phyloP scores from a whole-genome alignment of 148 eudicot genomes.

The Fallopia convolvulus region DNA sequence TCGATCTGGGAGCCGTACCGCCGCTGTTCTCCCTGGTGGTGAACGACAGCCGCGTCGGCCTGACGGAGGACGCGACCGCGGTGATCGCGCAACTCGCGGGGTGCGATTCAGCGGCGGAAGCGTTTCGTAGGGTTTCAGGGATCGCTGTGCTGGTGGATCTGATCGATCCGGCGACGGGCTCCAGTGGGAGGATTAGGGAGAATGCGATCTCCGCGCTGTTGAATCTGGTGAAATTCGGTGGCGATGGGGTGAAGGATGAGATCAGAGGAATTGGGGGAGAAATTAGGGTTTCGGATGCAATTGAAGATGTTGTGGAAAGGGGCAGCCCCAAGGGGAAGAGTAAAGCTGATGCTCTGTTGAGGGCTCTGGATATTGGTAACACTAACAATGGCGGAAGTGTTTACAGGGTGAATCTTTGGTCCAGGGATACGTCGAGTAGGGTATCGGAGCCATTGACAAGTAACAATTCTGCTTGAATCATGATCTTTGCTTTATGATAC shows the following conservation, averaged over 20 bases:
- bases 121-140: slow-evolving; percentile 46
- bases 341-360: slow-evolving; percentile 55
- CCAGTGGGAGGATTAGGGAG: slow-evolving; percentile 35
- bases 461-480: slow-evolving; percentile 2
- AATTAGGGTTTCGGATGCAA: slow-evolving; percentile 41
- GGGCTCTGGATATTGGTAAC: slow-evolving; percentile 30
- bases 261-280: slow-evolving; percentile 27
- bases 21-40: slow-evolving; percentile 47
- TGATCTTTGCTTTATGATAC: not conserved
- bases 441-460: slow-evolving; percentile 6
- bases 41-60: slow-evolving; percentile 49
- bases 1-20: slow-evolving; percentile 54
- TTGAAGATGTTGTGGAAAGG: slow-evolving; percentile 43
- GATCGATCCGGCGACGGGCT: slow-evolving; percentile 51
- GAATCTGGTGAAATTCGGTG: slow-evolving; percentile 43
- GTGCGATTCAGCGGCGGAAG: slow-evolving; percentile 43
- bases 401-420: slow-evolving; percentile 10
- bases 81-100: slow-evolving; percentile 82
- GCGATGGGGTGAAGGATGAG: slow-evolving; percentile 20
- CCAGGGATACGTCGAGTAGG: not conserved
- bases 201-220: slow-evolving; percentile 50
- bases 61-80: slow-evolving; percentile 78
- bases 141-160: slow-evolving; percentile 54
- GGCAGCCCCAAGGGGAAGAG: slow-evolving; percentile 68
- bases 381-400: not conserved